Conservation (phyloP, 768 basidiomycete genomes). For the Cyclocybe cylindracea region DNA sequence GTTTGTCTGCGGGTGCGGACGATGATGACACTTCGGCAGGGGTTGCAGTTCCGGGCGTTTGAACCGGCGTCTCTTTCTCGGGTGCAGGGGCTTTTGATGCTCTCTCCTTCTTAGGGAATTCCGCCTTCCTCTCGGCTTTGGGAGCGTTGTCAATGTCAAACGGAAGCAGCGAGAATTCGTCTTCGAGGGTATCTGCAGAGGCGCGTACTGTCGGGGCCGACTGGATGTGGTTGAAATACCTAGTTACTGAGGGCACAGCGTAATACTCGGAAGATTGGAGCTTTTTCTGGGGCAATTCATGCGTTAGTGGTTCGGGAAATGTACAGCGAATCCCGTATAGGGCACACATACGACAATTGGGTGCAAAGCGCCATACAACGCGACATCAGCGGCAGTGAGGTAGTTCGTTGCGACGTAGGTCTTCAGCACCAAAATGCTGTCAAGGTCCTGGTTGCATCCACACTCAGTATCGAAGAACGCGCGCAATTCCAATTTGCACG, state of each 20-base stretch:
- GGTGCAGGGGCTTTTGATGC: slow-evolving; percentile 32
- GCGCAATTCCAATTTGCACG: slow-evolving; percentile 1
- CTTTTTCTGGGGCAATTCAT: slow-evolving; percentile 52
- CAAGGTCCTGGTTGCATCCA: slow-evolving; percentile 55
- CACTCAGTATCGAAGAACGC: background rate
- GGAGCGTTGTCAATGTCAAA: slow-evolving; percentile 83
- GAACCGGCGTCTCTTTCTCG: slow-evolving; percentile 21
- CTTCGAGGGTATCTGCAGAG: slow-evolving; percentile 48
- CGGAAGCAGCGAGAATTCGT: slow-evolving; percentile 54
- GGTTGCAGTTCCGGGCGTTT: slow-evolving; percentile 19
- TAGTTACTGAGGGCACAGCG: slow-evolving; percentile 77
- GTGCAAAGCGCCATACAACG: slow-evolving; percentile 87
- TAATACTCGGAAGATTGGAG: slow-evolving; percentile 75
- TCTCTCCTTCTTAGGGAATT: slow-evolving; percentile 76
- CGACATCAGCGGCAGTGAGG: slow-evolving; percentile 88
- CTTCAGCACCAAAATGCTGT: slow-evolving; percentile 67
- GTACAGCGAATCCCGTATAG: background rate
- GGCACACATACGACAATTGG: slow-evolving; percentile 66
- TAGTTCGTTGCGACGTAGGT: slow-evolving; percentile 88
- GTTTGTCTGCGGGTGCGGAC: slow-evolving; percentile 26
- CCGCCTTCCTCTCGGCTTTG: slow-evolving; percentile 67
- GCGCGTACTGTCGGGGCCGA: slow-evolving; percentile 60
- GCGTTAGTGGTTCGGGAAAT: background rate
- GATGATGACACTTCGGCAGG: slow-evolving; percentile 18
- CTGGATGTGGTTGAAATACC: slow-evolving; percentile 97